phyloP scores from a whole-genome alignment of 257 asterid genomes.

The Scutellaria minor region DNA sequence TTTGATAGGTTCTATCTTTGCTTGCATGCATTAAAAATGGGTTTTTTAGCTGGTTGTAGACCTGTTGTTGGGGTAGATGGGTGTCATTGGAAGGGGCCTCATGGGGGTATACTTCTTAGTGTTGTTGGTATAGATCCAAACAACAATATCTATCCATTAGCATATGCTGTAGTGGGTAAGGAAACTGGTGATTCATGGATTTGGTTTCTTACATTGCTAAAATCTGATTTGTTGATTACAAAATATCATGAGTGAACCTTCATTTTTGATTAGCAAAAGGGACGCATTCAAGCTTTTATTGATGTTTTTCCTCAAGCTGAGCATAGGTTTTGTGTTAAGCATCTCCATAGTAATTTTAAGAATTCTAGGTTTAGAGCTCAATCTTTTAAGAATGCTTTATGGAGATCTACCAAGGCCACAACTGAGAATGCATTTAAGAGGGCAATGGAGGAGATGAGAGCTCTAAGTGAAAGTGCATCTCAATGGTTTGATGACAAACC shows the following conservation, averaged over 20 bases:
- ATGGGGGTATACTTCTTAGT: neutral
- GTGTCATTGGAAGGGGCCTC: neutral
- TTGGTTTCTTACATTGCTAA: neutral
- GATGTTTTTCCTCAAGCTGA: neutral
- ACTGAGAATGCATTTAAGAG: neutral
- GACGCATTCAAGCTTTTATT: neutral
- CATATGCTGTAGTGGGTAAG: neutral
- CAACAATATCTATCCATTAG: neutral
- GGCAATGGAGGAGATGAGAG: neutral
- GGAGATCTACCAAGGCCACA: neutral
- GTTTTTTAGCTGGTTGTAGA: neutral
- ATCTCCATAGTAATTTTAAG: neutral
- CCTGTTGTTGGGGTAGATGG: neutral
- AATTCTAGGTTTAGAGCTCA: neutral
- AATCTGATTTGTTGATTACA: neutral
- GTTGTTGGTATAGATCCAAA: constrained; percentile 18
- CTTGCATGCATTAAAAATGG: neutral
- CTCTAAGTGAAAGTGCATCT: neutral
- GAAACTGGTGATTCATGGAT: neutral
- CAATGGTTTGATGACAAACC: neutral
- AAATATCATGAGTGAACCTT: neutral
- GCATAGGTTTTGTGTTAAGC: neutral
- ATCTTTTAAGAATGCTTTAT: neutral
- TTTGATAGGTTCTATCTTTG: constrained; percentile 1
- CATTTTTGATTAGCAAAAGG: neutral